phyloP scores from a whole-genome alignment of 2,329 filamentous ascomycete species.

The Curvularia eragrostidis region DNA sequence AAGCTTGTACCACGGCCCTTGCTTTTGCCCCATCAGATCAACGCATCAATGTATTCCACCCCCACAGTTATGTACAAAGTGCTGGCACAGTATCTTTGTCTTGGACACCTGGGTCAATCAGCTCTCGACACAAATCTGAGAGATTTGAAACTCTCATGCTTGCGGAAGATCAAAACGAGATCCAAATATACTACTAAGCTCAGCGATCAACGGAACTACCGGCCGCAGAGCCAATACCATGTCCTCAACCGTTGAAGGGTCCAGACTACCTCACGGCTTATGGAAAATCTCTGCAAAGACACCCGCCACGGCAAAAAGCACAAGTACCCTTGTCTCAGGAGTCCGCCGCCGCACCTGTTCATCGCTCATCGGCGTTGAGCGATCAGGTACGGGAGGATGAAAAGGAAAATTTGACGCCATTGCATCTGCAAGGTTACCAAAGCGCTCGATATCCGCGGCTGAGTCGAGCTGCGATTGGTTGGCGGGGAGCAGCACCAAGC shows the following conservation, averaged over 20 bases:
- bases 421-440: conserved; percentile 20
- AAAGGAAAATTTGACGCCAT: conserved; percentile 25
- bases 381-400: conserved; percentile 25
- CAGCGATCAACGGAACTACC: neutral
- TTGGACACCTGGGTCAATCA: neutral
- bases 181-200: too few relatives aligned
- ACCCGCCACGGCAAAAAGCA: conserved; percentile 5
- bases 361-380: conserved; percentile 30
- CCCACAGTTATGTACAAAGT: neutral
- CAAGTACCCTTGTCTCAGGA: conserved; percentile 10
- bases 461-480: conserved; percentile 31
- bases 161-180: too few relatives aligned
- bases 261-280: neutral
- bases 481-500: conserved; percentile 7
- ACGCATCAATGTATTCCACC: neutral
- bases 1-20: neutral
- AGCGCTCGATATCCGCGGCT: conserved; percentile 31
- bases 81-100: neutral
- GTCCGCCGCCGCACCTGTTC: conserved; percentile 4
- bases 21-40: neutral
- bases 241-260: neutral
- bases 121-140: too few relatives aligned
- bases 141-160: neutral
- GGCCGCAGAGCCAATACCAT: neutral
- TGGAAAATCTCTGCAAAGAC: conserved; percentile 22